Base-by-base conservation (phyloP, 768 basidiomycete species). In the Xerocomus brunneocitrinus region DNA sequence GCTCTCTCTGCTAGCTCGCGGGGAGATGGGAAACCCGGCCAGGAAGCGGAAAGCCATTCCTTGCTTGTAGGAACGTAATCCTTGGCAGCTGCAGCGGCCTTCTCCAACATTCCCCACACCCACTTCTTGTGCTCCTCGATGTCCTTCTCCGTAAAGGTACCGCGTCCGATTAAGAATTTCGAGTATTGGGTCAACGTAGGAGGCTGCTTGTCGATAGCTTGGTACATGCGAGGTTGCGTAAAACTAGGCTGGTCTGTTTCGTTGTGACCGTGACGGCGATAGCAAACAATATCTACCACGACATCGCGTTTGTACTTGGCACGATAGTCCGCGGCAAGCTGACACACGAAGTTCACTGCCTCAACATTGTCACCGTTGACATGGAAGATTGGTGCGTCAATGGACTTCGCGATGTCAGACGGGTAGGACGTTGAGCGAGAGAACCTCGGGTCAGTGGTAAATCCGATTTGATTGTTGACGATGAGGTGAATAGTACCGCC, bases 91-190 rank as follows among this genome's bases (percentile, higher is more conserved):
- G 80, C 84, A n/a, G 89, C 84, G 8, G 97, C 93, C 72, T 87
- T 95, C 73, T 99, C 97, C 53, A 99, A 78, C 91, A 95, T 95
- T 32, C 93, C 92, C 94, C 93, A 97, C 3, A 99, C 97, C 97
- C 97, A 99, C 63, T 88, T 90, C 79, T 92, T 93, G 78, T 98
- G 97, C 67, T 98, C 95, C 67, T 95, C 94, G 49, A 98, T 91
- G 65, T 98, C 95, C 72, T 88, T 85, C 70, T 92, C 88, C 31
- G 93, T 95, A 71, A 99, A 99, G 1, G 95, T 93, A 27, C 88
- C 87, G 52, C 97, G 91, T 49, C 85, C 85, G 62, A 91, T 81
- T 47, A 99, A 77, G 75, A 89, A 88, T 67, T 95, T 91, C 57
- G 90, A 83, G 76, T 99, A 99, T 68, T 92, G 82, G 7, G 91